A percentile compares a stretch with the other conserved stretches of the same genome.
Evolutionary conservation across 1,139 yeast species (phyloP).

Genomic region (Yamadazyma triangularis): DNA sequence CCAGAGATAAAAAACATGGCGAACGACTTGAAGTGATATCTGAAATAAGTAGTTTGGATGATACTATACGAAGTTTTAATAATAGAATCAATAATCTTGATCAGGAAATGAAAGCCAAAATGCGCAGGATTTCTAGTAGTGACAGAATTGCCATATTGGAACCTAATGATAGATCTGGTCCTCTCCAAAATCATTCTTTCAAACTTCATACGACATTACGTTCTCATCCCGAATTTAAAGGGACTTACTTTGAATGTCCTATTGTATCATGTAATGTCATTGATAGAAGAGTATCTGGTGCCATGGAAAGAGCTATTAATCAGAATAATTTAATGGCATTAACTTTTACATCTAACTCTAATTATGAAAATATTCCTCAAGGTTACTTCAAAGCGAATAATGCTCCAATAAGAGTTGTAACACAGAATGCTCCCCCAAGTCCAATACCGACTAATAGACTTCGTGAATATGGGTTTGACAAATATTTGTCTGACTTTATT

Average conservation of each 20-base stretch:
- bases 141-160: not conserved
- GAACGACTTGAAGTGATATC: conserved; percentile 11
- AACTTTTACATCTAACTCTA: conserved; percentile 29
- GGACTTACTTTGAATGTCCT: conserved; percentile 68
- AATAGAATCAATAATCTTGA: not conserved
- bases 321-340: conserved; percentile 50
- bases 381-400: conserved; percentile 21
- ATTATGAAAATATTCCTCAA: conserved; percentile 28
- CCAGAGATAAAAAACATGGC: conserved; percentile 1
- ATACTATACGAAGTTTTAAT: not conserved
- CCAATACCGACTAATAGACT: conserved; percentile 28
- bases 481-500: conserved; percentile 67
- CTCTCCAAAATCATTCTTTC: conserved; percentile 26
- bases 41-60: conserved; percentile 11
- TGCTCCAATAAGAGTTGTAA: conserved; percentile 32
- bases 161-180: conserved; percentile 1
- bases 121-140: not conserved
- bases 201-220: conserved; percentile 30
- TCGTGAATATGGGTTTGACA: conserved; percentile 63
- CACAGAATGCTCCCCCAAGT: conserved; percentile 4
- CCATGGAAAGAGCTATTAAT: conserved; percentile 57
- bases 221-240: conserved; percentile 25
- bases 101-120: not conserved
- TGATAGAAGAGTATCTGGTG: conserved; percentile 46
- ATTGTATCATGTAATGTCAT: conserved; percentile 58